Percentiles rank a stretch among this genome's conserved stretches.
phyloP scores from a whole-genome alignment of 2,329 filamentous ascomycete genomes.

The Beauveria medogensis region DNA sequence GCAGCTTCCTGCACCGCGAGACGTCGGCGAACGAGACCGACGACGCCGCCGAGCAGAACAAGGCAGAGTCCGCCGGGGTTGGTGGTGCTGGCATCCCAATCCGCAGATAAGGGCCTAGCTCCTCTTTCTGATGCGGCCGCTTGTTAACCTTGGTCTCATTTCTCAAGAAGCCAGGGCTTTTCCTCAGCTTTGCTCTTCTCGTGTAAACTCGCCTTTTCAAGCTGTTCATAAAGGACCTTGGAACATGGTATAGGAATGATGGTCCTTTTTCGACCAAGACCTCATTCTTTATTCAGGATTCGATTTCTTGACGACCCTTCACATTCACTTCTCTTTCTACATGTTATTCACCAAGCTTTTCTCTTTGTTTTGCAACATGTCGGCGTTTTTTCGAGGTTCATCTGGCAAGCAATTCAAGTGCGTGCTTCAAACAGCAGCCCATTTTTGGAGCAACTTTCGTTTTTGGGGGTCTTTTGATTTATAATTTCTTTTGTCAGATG shows the following conservation, averaged over 20 bases:
- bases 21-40: conserved; percentile 50
- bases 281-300: neutral
- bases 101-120: conserved; percentile 39
- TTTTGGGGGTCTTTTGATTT: neutral
- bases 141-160: neutral
- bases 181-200: neutral
- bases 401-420: neutral
- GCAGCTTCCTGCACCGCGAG: conserved; percentile 76
- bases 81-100: conserved; percentile 45
- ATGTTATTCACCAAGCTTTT: conserved; percentile 1
- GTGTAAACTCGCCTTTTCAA: neutral
- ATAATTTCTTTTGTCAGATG: neutral
- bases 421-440: neutral
- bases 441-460: neutral
- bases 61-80: neutral
- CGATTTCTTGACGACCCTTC: neutral
- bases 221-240: neutral
- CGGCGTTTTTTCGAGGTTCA: neutral
- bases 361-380: neutral
- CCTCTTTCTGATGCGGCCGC: neutral
- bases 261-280: neutral
- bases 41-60: conserved; percentile 6
- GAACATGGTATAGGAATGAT: neutral
- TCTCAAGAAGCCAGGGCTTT: neutral
- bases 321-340: neutral